Conservation (phyloP, 768 basidiomycete genomes). For the Hypholoma sublateritium region DNA sequence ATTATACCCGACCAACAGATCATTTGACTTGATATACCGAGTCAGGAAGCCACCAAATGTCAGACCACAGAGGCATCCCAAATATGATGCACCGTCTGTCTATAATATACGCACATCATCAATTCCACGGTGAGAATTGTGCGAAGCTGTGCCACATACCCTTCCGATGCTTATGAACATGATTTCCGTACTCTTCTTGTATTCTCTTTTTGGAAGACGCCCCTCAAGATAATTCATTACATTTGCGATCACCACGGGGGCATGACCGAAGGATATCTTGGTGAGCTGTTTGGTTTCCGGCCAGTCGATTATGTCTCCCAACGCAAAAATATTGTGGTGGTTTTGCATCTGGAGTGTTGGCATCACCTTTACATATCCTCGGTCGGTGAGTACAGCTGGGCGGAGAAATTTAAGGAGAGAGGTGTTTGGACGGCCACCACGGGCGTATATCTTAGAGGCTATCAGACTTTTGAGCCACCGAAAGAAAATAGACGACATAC, state of each 20-base stretch:
- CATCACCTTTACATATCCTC: constrained; percentile 48
- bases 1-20: constrained; percentile 24
- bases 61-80: constrained; percentile 44
- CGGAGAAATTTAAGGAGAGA: constrained; percentile 47
- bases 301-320: constrained; percentile 66
- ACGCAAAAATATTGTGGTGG: constrained; percentile 58
- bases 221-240: constrained; percentile 33
- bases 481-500: constrained; percentile 8
- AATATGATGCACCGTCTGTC: constrained; percentile 21
- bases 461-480: not conserved
- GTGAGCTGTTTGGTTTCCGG: constrained; percentile 58
- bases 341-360: constrained; percentile 54
- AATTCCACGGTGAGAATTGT: not conserved
- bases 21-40: constrained; percentile 38
- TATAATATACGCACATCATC: not conserved
- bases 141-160: constrained; percentile 8
- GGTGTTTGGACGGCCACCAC: constrained; percentile 50
- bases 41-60: constrained; percentile 45
- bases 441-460: constrained; percentile 28
- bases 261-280: constrained; percentile 44
- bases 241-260: constrained; percentile 44
- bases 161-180: constrained; percentile 25
- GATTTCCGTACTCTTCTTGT: constrained; percentile 22
- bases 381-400: constrained; percentile 31
- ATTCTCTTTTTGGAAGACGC: constrained; percentile 27